Base-by-base conservation (phyloP, 352 stramenopile species). In the Phytophthora europaea region DNA sequence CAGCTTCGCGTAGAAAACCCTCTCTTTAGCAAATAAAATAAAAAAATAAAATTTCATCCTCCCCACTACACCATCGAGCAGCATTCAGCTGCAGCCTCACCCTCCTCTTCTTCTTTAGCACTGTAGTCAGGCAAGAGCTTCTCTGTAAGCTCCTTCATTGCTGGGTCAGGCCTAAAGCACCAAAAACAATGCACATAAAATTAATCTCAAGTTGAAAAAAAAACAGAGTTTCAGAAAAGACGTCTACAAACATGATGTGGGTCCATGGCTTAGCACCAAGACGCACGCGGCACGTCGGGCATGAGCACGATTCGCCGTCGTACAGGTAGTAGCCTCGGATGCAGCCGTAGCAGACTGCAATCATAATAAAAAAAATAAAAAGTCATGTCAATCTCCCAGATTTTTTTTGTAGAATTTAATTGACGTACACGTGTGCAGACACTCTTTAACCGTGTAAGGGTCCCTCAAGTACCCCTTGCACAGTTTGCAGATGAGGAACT, bases 381-480 rank as follows among this genome's bases (percentile, higher is more conserved):
- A 61, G 26, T 47, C 22, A 48, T 20, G 31, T 63, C 38, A 26
- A 33, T 16, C 31, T 62, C 40, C 13, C 20, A 36, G 2, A 22
- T 3, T 4, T 33, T 26, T 43, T 18, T 43, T 43, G 10, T 18
- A 20, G 26, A 48, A 48, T 36, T 38, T 36, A 16, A 12, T 20
- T 20, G 3, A 70, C 83, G 65, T 79, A 94, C 87, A 96, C 1
- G 89, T 93, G 62, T 94, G 85, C 26, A 92, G 72, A 67, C 89
- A 96, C 72, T 96, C 89, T 50, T 90, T 88, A 51, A 94, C 85
- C 54, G 85, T 91, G 53, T 92, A 87, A 0, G 89, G 81, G 51
- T 94, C 84, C 16, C 79, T 75, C 20, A 93, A 74, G 67, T 94
- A 94, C 13, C 89, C 89, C 12, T 81, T 69, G 72, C 89, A 96